Evolutionary conservation across 306 rosid genomes (phyloP).

Genomic region (Pyrus bretschneideri): DNA sequence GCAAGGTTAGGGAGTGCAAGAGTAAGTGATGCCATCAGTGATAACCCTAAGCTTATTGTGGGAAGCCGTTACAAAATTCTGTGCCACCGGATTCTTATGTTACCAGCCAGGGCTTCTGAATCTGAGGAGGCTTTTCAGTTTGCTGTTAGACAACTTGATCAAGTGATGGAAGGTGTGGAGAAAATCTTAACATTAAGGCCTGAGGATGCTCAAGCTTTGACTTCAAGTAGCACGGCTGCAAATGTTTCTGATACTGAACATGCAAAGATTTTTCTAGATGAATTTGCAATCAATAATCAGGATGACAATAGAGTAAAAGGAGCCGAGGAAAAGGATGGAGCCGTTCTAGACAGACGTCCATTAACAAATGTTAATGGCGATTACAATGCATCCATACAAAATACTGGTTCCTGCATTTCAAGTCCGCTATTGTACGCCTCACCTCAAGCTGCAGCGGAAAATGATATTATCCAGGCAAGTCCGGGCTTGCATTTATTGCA

Average conservation of each 20-base stretch:
- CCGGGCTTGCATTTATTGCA: conserved; percentile 4
- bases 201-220: conserved; percentile 38
- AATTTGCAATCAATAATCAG: conserved; percentile 33
- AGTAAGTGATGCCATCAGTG: conserved; percentile 22
- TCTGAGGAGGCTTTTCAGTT: conserved; percentile 52
- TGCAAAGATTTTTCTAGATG: conserved; percentile 33
- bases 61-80: conserved; percentile 52
- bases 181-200: conserved; percentile 34
- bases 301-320: conserved; percentile 30
- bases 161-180: conserved; percentile 57
- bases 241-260: conserved; percentile 44
- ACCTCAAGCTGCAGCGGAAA: conserved; percentile 29
- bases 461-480: conserved; percentile 42
- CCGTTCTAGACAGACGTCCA: conserved; percentile 9
- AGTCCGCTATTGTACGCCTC: conserved; percentile 39
- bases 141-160: conserved; percentile 38
- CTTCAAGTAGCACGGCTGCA: conserved; percentile 30
- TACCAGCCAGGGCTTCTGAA: conserved; percentile 55
- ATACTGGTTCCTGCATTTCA: conserved; percentile 29
- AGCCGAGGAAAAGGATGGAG: conserved; percentile 14
- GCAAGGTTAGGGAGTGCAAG: conserved; percentile 37
- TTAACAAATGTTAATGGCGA: conserved; percentile 17
- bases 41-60: conserved; percentile 32
- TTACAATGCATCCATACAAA: conserved; percentile 26
- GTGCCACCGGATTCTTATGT: conserved; percentile 38